These are phyloP conservation scores for Vigna unguiculata DNA, from an alignment of 306 rosid genomes.

Conservation along the genomic window DNA sequence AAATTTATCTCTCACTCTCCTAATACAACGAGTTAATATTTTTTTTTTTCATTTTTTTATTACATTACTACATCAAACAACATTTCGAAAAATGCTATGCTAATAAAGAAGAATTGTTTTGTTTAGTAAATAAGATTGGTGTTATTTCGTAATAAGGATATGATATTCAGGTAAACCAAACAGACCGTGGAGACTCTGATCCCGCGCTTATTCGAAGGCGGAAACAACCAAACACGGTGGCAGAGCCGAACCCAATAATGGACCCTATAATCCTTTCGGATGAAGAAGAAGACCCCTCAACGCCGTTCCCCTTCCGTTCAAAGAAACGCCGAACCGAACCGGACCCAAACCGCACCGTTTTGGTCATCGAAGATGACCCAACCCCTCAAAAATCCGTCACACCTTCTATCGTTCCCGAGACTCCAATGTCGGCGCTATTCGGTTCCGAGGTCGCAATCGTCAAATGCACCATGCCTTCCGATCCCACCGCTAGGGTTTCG, in stretches of 20 bases:
- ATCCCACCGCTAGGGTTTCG: slow-evolving; percentile 52
- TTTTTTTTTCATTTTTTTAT: no score
- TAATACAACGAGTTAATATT: no score
- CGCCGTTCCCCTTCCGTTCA: slow-evolving; percentile 52
- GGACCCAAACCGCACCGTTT: slow-evolving; percentile 51
- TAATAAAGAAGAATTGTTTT: no score
- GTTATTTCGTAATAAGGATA: neutral
- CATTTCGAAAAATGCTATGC: no score
- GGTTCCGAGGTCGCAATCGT: slow-evolving; percentile 64
- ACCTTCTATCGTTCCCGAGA: slow-evolving; percentile 70
- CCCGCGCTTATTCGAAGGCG: slow-evolving; percentile 58
- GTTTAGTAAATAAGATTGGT: no score
- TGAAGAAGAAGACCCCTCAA: slow-evolving; percentile 68
- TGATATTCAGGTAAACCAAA: slow-evolving; percentile 12
- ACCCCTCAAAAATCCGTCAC: slow-evolving; percentile 62
- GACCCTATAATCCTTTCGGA: slow-evolving; percentile 85
- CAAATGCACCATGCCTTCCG: slow-evolving; percentile 58
- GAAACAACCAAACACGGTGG: neutral
- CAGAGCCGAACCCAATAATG: neutral
- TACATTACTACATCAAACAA: no score
- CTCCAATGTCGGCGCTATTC: slow-evolving; percentile 60
- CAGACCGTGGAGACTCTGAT: neutral
- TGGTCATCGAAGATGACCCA: slow-evolving; percentile 81
- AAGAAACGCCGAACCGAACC: slow-evolving; percentile 71
- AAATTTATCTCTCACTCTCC: no score